Evolutionary conservation across 441 rosid species (phyloP).

Genomic region (Jatropha multifida): DNA sequence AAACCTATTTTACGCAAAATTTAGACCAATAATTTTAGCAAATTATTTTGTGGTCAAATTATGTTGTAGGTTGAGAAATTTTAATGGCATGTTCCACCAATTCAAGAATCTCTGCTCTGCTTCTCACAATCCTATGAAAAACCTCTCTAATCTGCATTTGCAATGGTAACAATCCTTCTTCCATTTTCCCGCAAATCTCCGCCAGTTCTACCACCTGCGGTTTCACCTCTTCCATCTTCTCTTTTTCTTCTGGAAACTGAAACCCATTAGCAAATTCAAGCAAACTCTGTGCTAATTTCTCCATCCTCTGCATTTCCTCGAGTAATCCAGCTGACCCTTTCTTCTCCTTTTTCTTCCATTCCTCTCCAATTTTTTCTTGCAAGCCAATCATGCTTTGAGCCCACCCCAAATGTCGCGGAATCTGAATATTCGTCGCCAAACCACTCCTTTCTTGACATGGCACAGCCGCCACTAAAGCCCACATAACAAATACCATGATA

Average conservation of each 20-base stretch:
- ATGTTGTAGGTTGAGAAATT: slow-evolving; percentile 42
- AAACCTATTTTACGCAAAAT: background rate
- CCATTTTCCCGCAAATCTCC: slow-evolving; percentile 75
- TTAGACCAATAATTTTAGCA: background rate
- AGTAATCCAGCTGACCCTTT: slow-evolving; percentile 70
- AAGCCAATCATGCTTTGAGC: slow-evolving; percentile 63
- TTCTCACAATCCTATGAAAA: slow-evolving; percentile 83
- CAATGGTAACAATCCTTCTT: slow-evolving; percentile 74
- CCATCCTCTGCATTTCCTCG: slow-evolving; percentile 80
- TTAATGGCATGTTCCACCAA: slow-evolving; percentile 60
- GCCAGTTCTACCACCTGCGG: slow-evolving; percentile 63
- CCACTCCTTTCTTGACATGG: slow-evolving; percentile 95
- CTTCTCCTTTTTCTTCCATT: slow-evolving; percentile 98
- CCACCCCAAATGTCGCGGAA: slow-evolving; percentile 72
- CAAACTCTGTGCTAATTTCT: slow-evolving; percentile 63
- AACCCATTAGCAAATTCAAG: slow-evolving; percentile 63
- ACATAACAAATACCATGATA: slow-evolving; percentile 68
- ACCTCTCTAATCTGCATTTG: slow-evolving; percentile 90
- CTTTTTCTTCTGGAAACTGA: slow-evolving; percentile 65
- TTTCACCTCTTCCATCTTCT: slow-evolving; percentile 49
- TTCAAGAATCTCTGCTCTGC: slow-evolving; percentile 76
- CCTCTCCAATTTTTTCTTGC: slow-evolving; percentile 84
- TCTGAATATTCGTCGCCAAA: slow-evolving; percentile 58
- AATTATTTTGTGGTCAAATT: background rate
- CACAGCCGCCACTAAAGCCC: slow-evolving; percentile 76